Evolutionary conservation across 164 flowering plant genomes (phyloP).

Genomic region (Nymphaea colorata): DNA sequence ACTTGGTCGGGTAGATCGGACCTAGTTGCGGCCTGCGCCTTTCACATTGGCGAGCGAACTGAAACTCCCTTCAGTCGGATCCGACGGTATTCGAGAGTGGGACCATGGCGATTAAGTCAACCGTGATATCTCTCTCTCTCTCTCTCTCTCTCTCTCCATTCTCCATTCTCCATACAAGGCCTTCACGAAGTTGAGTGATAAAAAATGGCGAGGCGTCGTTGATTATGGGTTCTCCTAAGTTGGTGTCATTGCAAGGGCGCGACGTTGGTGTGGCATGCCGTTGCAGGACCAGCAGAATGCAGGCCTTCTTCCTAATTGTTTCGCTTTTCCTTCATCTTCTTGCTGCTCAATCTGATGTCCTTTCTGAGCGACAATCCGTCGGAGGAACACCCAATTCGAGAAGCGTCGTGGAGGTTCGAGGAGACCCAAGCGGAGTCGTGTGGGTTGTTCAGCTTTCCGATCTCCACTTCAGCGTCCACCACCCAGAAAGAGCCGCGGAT

Average conservation of each 20-base stretch:
- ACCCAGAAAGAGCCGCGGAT: constrained; percentile 78
- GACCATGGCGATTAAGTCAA: too few relatives aligned
- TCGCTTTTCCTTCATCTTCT: constrained; percentile 2
- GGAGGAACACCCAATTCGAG: constrained; percentile 13
- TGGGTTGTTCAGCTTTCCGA: constrained; percentile 97
- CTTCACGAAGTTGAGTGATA: too few relatives aligned
- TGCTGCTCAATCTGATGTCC: background rate
- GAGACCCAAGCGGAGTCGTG: constrained; percentile 47
- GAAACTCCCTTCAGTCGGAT: too few relatives aligned
- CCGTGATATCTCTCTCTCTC: too few relatives aligned
- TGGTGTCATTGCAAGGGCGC: too few relatives aligned
- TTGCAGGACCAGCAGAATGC: background rate
- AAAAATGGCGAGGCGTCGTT: background rate
- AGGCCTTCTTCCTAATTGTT: too few relatives aligned
- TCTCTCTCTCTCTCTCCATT: too few relatives aligned
- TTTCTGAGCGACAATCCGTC: background rate
- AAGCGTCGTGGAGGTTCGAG: constrained; percentile 30
- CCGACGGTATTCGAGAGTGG: too few relatives aligned
- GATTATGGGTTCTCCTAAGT: background rate
- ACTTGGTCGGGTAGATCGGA: too few relatives aligned
- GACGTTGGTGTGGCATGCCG: constrained; percentile 3
- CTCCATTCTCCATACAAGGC: too few relatives aligned
- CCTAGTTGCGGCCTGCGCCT: too few relatives aligned
- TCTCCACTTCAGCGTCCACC: constrained; percentile 89
- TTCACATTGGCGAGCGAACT: too few relatives aligned